These are phyloP conservation scores for Xylaria nigripes DNA, from an alignment of 495 filamentous ascomycete genomes.

Conservation along the genomic window DNA sequence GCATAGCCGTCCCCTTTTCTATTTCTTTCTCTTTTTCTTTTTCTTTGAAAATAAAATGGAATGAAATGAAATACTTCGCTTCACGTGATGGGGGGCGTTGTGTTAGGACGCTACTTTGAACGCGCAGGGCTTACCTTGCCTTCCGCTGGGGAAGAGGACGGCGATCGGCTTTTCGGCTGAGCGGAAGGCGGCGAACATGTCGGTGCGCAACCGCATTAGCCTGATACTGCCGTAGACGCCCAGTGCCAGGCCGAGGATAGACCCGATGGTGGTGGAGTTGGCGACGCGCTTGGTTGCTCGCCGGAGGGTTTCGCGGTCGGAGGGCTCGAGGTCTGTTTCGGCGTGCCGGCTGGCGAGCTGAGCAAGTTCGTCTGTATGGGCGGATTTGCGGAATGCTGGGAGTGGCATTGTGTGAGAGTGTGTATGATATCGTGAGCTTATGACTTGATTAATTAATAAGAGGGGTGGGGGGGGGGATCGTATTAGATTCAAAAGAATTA, in stretches of 20 bases:
- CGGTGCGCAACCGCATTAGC: conserved; percentile 43
- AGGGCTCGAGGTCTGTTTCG: conserved; percentile 50
- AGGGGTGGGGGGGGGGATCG: too few relatives aligned
- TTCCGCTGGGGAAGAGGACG: conserved; percentile 54
- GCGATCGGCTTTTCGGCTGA: conserved; percentile 50
- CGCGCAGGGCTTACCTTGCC: conserved; percentile 37
- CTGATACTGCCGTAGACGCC: conserved; percentile 51
- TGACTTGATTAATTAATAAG: too few relatives aligned
- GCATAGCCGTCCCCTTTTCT: background rate
- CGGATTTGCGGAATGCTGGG: conserved; percentile 46
- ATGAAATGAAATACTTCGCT: too few relatives aligned
- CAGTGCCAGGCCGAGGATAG: conserved; percentile 50
- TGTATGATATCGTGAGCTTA: background rate
- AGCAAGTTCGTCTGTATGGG: conserved; percentile 44
- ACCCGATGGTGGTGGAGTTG: conserved; percentile 49
- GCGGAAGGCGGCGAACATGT: conserved; percentile 52
- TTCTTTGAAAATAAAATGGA: too few relatives aligned
- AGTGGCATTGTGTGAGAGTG: conserved; percentile 29
- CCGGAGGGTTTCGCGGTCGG: conserved; percentile 52
- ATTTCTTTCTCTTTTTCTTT: background rate
- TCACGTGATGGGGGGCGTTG: too few relatives aligned
- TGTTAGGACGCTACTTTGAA: background rate
- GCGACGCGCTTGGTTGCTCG: conserved; percentile 45
- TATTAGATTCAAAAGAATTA: too few relatives aligned
- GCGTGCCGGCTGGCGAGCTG: conserved; percentile 55